These are phyloP conservation scores for Geranium brycei DNA, from an alignment of 345 rosid species.

Conservation along the genomic window DNA sequence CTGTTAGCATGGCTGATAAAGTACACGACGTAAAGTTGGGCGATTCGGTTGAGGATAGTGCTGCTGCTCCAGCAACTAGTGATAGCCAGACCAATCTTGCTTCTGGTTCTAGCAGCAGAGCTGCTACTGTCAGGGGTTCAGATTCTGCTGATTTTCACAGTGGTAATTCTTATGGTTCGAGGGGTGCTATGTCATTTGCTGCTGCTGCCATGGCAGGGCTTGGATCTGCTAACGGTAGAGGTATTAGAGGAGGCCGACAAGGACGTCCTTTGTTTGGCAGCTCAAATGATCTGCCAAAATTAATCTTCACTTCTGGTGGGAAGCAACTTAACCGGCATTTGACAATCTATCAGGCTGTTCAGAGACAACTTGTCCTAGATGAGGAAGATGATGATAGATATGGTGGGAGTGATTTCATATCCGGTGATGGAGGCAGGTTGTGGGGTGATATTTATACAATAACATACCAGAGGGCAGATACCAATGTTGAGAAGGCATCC, in stretches of 20 bases:
- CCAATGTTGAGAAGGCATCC: slow-evolving; percentile 57
- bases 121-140: slow-evolving; percentile 52
- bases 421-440: slow-evolving; percentile 84
- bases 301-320: slow-evolving; percentile 72
- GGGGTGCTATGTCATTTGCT: slow-evolving; percentile 97
- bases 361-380: slow-evolving; percentile 73
- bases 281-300: slow-evolving; percentile 64
- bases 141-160: slow-evolving; percentile 65
- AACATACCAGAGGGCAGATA: slow-evolving; percentile 76
- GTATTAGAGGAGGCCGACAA: slow-evolving; percentile 77
- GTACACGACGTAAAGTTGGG: slow-evolving; percentile 93
- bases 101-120: slow-evolving; percentile 77
- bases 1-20: slow-evolving; percentile 81
- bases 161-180: slow-evolving; percentile 61
- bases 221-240: slow-evolving; percentile 84
- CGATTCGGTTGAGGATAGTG: slow-evolving; percentile 60
- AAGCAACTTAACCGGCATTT: slow-evolving; percentile 85
- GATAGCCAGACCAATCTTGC: slow-evolving; percentile 49
- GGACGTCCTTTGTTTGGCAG: slow-evolving; percentile 61
- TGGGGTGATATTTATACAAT: slow-evolving; percentile 86
- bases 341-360: slow-evolving; percentile 97
- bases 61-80: slow-evolving; percentile 29
- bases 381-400: slow-evolving; percentile 91
- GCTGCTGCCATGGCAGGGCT: slow-evolving; percentile 99
- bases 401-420: slow-evolving; percentile 59